Conservation (phyloP, 495 filamentous ascomycete species). For the Entonaema liquescens region DNA sequence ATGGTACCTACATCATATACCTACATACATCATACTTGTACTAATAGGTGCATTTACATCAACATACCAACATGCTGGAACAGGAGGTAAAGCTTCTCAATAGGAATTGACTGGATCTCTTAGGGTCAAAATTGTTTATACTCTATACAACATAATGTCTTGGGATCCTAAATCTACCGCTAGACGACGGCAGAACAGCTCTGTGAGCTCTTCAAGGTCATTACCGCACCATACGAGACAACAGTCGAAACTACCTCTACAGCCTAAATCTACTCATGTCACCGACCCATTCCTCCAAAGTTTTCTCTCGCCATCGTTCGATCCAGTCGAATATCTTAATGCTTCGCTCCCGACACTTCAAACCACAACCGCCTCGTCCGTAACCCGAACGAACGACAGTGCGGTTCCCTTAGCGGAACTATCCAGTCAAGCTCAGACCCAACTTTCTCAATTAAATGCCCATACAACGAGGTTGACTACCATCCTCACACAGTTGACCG, state of each 20-base stretch:
- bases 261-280: constrained; percentile 63
- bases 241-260: constrained; percentile 42
- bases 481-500: constrained; percentile 85
- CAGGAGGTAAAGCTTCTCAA: no score
- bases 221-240: constrained; percentile 39
- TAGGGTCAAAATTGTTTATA: background rate
- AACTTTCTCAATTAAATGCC: constrained; percentile 85
- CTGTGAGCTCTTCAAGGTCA: constrained; percentile 32
- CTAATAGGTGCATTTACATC: no score
- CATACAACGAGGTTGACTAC: constrained; percentile 86
- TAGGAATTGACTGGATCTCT: no score
- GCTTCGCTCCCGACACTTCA: constrained; percentile 72
- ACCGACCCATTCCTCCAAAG: constrained; percentile 68
- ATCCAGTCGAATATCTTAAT: constrained; percentile 84
- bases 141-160: constrained; percentile 38
- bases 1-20: no score
- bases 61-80: no score
- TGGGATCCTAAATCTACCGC: constrained; percentile 49
- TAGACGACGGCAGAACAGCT: constrained; percentile 52
- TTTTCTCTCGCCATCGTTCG: constrained; percentile 78
- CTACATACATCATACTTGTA: no score
- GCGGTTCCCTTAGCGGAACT: constrained; percentile 77
- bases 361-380: constrained; percentile 33
- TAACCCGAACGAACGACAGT: constrained; percentile 41
- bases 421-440: constrained; percentile 80